phyloP scores from a whole-genome alignment of 805 yeast genomes.

The Hanseniaspora mollemarum region DNA sequence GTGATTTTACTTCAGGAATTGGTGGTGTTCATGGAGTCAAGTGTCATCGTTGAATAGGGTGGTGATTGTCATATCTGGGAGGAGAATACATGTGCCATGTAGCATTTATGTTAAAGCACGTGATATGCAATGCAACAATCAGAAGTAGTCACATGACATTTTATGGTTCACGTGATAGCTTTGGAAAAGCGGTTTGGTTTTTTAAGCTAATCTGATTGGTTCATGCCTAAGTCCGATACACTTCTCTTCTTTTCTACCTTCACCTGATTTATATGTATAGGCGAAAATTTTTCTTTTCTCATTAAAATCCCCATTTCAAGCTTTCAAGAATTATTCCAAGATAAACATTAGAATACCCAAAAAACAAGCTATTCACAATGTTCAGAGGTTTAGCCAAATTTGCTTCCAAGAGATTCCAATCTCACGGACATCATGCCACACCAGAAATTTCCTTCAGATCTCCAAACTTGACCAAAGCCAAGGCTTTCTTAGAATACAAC shows the following conservation, averaged over 20 bases:
- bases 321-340: background rate
- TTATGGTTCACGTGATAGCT: too few species aligned
- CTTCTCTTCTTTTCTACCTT: background rate
- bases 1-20: too few species aligned
- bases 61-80: too few species aligned
- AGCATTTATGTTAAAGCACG: background rate
- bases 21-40: too few species aligned
- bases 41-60: too few species aligned
- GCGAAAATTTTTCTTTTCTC: too few species aligned
- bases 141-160: too few species aligned
- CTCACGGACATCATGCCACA: conserved; percentile 37
- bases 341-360: background rate
- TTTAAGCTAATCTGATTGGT: conserved; percentile 1
- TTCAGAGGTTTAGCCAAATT: conserved; percentile 35
- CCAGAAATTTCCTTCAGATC: conserved; percentile 19
- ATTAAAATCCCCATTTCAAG: background rate
- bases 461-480: conserved; percentile 46
- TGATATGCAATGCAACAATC: too few species aligned
- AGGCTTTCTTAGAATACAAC: conserved; percentile 49
- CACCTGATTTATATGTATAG: background rate
- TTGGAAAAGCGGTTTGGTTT: background rate
- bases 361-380: conserved; percentile 25
- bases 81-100: background rate
- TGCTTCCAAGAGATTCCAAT: conserved; percentile 34
- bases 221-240: background rate